Percentiles rank a stretch among this genome's conserved stretches.
These are phyloP conservation scores for Neonectria faginata DNA, from an alignment of 2,329 filamentous ascomycete species.

Conservation along the genomic window DNA sequence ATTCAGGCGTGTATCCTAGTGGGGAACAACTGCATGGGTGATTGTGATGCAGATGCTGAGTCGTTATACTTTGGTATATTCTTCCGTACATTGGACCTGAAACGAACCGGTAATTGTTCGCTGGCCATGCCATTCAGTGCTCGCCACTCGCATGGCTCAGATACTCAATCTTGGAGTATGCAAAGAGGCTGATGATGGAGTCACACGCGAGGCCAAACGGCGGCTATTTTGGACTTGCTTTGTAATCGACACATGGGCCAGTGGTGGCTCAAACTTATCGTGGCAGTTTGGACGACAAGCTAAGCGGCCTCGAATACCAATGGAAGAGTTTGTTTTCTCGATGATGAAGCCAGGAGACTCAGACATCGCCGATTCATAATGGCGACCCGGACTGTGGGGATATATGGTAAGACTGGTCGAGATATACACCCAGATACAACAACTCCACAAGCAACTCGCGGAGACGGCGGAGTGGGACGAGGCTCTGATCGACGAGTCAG, in stretches of 20 bases:
- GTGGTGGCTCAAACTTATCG: conserved; percentile 45
- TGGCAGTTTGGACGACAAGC: conserved; percentile 44
- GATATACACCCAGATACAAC: conserved; percentile 49
- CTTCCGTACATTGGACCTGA: not conserved
- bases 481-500: conserved; percentile 38
- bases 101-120: not conserved
- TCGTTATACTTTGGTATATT: conserved; percentile 50
- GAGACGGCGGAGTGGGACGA: conserved; percentile 48
- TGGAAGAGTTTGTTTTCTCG: conserved; percentile 46
- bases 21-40: conserved; percentile 48
- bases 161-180: conserved; percentile 44
- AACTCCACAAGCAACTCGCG: conserved; percentile 47
- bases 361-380: conserved; percentile 32
- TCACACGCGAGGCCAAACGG: conserved; percentile 46
- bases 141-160: conserved; percentile 51
- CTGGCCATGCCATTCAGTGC: conserved; percentile 25
- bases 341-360: conserved; percentile 42
- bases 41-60: conserved; percentile 47
- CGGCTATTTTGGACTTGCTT: conserved; percentile 51
- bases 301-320: conserved; percentile 39
- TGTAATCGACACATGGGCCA: conserved; percentile 51
- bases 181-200: conserved; percentile 39
- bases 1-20: conserved; percentile 50
- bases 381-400: conserved; percentile 48
- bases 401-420: conserved; percentile 49